Conservation (phyloP, 495 filamentous ascomycete genomes). For the Geoglossum glabrum region DNA sequence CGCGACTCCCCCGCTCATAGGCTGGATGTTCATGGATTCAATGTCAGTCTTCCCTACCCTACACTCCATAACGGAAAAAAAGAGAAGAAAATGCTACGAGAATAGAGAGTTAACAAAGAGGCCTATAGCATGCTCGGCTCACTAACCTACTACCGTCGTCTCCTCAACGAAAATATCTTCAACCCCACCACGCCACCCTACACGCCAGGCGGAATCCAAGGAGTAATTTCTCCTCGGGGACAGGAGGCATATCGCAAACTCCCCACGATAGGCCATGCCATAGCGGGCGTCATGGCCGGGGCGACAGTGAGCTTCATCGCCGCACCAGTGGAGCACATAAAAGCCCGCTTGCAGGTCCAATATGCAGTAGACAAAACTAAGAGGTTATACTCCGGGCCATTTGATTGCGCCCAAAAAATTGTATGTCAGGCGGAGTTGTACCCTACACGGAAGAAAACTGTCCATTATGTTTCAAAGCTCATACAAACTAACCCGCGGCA, state of each 20-base stretch:
- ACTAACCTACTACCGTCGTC: slow-evolving; percentile 65
- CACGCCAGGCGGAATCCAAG: not conserved
- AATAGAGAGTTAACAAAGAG: slow-evolving; percentile 13
- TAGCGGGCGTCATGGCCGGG: slow-evolving; percentile 74
- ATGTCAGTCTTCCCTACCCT: slow-evolving; percentile 22
- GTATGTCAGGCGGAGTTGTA: slow-evolving; percentile 9
- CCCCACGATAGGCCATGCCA: slow-evolving; percentile 60
- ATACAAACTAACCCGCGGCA: not conserved
- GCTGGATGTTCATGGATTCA: slow-evolving; percentile 98
- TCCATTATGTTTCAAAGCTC: too few relatives aligned
- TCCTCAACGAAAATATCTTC: slow-evolving; percentile 65
- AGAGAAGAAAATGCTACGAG: not conserved
- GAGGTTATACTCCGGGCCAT: slow-evolving; percentile 63
- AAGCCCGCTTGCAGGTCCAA: slow-evolving; percentile 83
- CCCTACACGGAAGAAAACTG: too few relatives aligned
- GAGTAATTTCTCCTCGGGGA: not conserved
- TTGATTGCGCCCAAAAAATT: slow-evolving; percentile 62
- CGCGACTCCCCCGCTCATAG: slow-evolving; percentile 72
- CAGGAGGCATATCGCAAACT: slow-evolving; percentile 27
- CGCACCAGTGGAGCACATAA: slow-evolving; percentile 87
- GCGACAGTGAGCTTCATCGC: slow-evolving; percentile 82
- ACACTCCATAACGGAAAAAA: not conserved
- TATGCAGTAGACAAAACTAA: slow-evolving; percentile 57
- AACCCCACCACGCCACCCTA: slow-evolving; percentile 12
- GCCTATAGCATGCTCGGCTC: slow-evolving; percentile 55